Base-by-base conservation (phyloP, 805 yeast species). In the Blastobotrys americana region DNA sequence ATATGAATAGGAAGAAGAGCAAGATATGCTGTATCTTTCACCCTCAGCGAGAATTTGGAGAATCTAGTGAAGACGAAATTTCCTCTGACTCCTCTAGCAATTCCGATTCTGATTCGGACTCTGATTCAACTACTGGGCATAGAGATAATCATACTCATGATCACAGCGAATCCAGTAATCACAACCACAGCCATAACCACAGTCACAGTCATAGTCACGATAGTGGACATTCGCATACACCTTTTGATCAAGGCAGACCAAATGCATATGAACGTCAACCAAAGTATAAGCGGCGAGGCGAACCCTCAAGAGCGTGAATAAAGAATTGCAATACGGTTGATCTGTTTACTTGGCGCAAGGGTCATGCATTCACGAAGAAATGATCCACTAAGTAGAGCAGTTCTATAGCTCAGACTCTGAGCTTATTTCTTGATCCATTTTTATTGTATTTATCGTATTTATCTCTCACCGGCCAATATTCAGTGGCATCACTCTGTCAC, bases 211-310 rank as follows among this genome's bases (percentile, higher is more conserved):
- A 56, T 45, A 55, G 51, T 53, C 63, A 56, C 55, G 66, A 55
- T 50, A 59, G 48, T 59, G n/a, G n/a, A n/a, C n/a, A n/a, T n/a
- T n/a, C n/a, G n/a, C n/a, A n/a, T n/a, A n/a, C n/a, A n/a, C n/a
- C n/a, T n/a, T n/a, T n/a, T n/a, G 55, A 54, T 56, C 64, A 61
- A 62, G 64, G 69, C 37, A 68, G 71, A 50, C 95, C 84, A 17
- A 85, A 90, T 64, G 96, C 96, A 0, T 90, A 90, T 57, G 97
- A 89, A 60, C 66, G 77, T 31, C 96, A 87, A 61, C 97, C 96
- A 13, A 52, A 48, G 34, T 13, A 13, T 8, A 8, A 13, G 31
- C 31, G 10, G 31, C 31, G 13, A 25, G 10, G n/a, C n/a, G n/a
- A n/a, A n/a, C n/a, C n/a, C n/a, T n/a, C n/a, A n/a, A n/a, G n/a